Evolutionary conservation across 2,329 filamentous ascomycete genomes (phyloP), one percentile per base, ranked within the genome.

Genomic region (Xylariaceae sp.): DNA sequence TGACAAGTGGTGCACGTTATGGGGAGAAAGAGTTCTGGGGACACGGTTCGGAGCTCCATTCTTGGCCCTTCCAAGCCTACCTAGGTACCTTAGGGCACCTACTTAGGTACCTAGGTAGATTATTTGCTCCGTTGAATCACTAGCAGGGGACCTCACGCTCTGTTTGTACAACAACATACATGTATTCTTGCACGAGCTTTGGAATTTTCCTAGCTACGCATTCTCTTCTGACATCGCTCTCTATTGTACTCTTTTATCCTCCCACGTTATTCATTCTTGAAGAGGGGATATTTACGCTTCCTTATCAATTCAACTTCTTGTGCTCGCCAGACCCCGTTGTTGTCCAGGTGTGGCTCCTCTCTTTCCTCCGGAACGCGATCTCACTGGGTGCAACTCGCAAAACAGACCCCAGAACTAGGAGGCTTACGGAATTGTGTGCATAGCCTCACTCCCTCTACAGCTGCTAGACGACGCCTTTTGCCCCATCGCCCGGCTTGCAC

Each of bases 401-500:
- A 11, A 14, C 14, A 28, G 14, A 29, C 21, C 21, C 7, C 47
- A 37, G 36, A 36, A 29, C 47, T 34, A 45, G 34, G 11, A 46
- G 52, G 53, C 41, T 56, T 44, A 55, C 45, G 53, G 52, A 33
- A 52, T 49, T 31, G 29, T 26, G 36, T 44, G 56, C 61, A 59
- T 60, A 61, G 60, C 56, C 54, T 58, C 60, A 58, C 21, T 47
- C 41, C 47, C 45, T 53, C 55, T 16, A 41, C 49, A 14, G 36
- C 44, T 53, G 36, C 31, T 24, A 17, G 16, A 39, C 43, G 16
- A 53, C 40, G 33, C 29, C 52, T 36, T 28, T 33, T 46, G 33
- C 55, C 52, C 47, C 39, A 11, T 44, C 44, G 31, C 23, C 37
- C 55, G 36, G 33, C 50, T 46, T 60, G 41, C 58, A 59, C n/a